Evolutionary conservation across 2,329 filamentous ascomycete species (phyloP), one percentile per base, ranked within the genome.

Genomic region (Ceratocystis eucalypticola): DNA sequence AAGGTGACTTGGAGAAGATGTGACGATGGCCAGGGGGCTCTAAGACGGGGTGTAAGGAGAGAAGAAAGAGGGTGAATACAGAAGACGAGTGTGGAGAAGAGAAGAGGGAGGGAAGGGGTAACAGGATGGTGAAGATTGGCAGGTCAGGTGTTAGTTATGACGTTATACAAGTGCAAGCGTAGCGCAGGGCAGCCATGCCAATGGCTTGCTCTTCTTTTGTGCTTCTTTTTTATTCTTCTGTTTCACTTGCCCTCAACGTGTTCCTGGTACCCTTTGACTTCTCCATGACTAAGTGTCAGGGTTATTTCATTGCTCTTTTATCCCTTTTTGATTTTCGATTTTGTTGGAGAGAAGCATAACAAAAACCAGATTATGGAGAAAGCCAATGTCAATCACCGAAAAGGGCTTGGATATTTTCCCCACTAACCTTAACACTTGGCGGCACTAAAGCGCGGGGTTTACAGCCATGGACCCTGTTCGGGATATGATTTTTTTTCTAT

Each of bases 371-470:
- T 37, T 10, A 37, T 37, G 33, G 30, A 33, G 30, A 33, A 33
- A 33, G 7, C 30, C 30, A 33, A 33, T 33, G 33, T 37, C 17
- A 61, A 7, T 10, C 57, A 8, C 25, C 57, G 57, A 61, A 22
- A 61, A 33, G 12, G 30, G 59, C 33, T 22, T 62, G 30, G 15
- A 8, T 30, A 30, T 28, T 30, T 57, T 57, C 53, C 53, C 53
- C 53, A 57, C 53, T 33, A 57, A 57, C n/a, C n/a, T 57, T 57
- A 33, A n/a, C 53, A 57, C 53, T 57, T 57, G 53, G 53, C 53
- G 53, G 25, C 53, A 57, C 53, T 57, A 57, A 57, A 57, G 53
- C 53, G 53, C 53, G 53, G 53, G 53, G 53, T 57, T 57, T 57
- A 57, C 53, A 57, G 53, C 53, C 53, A 57, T 57, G 17, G 53